A percentile compares a stretch with the other conserved stretches of the same genome.
Evolutionary conservation across 1,284 basidiomycete genomes (phyloP).

Genomic region (Stygiomarasmius scandens): DNA sequence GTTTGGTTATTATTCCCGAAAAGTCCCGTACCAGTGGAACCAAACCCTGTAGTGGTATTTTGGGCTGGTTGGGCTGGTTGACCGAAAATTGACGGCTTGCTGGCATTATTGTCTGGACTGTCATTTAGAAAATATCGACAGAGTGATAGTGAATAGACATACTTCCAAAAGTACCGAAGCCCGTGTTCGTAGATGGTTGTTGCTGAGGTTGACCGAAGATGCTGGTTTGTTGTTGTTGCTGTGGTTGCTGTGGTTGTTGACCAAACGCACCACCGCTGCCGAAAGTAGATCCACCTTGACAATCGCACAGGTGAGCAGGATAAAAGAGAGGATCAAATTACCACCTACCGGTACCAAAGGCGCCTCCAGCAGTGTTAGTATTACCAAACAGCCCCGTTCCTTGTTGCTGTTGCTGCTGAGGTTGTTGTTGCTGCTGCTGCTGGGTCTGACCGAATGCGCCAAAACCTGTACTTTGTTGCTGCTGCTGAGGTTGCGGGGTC

Average conservation of each 20-base stretch:
- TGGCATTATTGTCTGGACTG: constrained; percentile 29
- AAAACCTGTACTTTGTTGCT: constrained; percentile 21
- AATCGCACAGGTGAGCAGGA: background rate
- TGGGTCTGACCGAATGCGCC: constrained; percentile 35
- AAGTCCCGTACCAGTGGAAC: constrained; percentile 23
- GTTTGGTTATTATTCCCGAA: constrained; percentile 34
- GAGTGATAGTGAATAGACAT: constrained; percentile 10
- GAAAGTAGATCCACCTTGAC: constrained; percentile 1
- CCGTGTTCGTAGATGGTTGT: constrained; percentile 8
- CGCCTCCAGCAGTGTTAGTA: constrained; percentile 19
- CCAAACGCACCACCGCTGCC: constrained; percentile 35
- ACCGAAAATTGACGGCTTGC: constrained; percentile 49
- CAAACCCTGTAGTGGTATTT: constrained; percentile 23
- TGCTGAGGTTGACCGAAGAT: constrained; percentile 23
- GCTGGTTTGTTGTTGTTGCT: constrained; percentile 28
- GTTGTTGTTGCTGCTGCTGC: constrained; percentile 33
- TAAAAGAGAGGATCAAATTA: background rate
- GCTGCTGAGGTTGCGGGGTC: constrained; percentile 40
- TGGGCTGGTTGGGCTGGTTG: constrained; percentile 32
- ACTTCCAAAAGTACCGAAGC: constrained; percentile 48
- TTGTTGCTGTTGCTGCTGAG: constrained; percentile 13
- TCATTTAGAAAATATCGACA: constrained; percentile 18
- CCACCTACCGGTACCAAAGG: constrained; percentile 24
- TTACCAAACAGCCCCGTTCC: constrained; percentile 25
- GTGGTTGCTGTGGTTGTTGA: constrained; percentile 19